phyloP scores from a whole-genome alignment of 2,329 filamentous ascomycete species.

The Ascochyta rabiei region DNA sequence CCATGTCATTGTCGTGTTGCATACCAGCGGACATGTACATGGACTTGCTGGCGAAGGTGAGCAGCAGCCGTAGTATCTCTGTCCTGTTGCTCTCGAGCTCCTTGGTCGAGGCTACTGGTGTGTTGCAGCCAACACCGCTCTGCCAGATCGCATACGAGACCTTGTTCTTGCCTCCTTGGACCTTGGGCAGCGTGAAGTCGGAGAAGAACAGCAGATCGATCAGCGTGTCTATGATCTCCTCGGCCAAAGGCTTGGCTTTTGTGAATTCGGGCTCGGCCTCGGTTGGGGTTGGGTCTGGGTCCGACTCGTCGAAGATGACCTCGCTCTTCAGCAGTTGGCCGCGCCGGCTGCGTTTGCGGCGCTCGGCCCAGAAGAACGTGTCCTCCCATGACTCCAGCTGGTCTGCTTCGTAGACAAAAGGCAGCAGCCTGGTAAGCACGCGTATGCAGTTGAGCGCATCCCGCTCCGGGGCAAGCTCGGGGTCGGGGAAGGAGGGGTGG shows the following conservation, averaged over 20 bases:
- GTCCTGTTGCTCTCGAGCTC: slow-evolving; percentile 92
- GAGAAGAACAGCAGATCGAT: slow-evolving; percentile 90
- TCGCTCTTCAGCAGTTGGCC: slow-evolving; percentile 62
- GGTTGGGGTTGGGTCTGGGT: slow-evolving; percentile 55
- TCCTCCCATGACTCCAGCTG: slow-evolving; percentile 85
- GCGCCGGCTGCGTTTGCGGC: slow-evolving; percentile 65
- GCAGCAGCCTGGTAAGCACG: slow-evolving; percentile 84
- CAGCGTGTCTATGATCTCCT: slow-evolving; percentile 90
- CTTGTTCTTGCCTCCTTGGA: slow-evolving; percentile 74
- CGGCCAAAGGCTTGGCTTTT: slow-evolving; percentile 83
- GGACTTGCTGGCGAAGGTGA: slow-evolving; percentile 86
- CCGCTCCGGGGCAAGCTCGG: slow-evolving; percentile 78
- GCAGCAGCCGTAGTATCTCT: slow-evolving; percentile 83
- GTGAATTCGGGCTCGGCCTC: slow-evolving; percentile 70
- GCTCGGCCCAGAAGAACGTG: slow-evolving; percentile 85
- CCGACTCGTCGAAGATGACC: slow-evolving; percentile 81
- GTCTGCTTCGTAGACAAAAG: slow-evolving; percentile 91
- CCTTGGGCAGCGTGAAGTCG: slow-evolving; percentile 81
- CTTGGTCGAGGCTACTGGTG: slow-evolving; percentile 82
- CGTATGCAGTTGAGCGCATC: slow-evolving; percentile 96
- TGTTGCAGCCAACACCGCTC: slow-evolving; percentile 95
- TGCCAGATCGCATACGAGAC: slow-evolving; percentile 97
- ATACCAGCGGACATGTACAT: slow-evolving; percentile 86
- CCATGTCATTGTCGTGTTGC: slow-evolving; percentile 17
- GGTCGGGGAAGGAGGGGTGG: slow-evolving; percentile 88